phyloP scores from a whole-genome alignment of 1,139 yeast genomes.

The Blastobotrys malaysiensis region DNA sequence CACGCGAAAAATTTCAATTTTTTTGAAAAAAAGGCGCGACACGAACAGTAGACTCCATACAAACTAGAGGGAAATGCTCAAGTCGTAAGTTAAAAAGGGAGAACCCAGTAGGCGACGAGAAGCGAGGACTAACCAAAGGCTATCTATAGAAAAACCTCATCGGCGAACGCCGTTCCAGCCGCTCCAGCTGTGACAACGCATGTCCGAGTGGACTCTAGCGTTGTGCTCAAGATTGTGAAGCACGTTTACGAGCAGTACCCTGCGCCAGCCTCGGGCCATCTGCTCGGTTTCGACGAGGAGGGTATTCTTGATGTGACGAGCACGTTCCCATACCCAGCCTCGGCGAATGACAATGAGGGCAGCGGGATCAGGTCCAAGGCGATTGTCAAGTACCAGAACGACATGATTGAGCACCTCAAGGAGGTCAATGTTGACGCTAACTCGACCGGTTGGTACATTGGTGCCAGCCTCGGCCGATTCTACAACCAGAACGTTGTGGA shows the following conservation, averaged over 20 bases:
- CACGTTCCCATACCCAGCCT: constrained; percentile 56
- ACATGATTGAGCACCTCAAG: constrained; percentile 57
- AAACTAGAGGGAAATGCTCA: constrained; percentile 1
- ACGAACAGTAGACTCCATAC: neutral
- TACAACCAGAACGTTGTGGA: constrained; percentile 63
- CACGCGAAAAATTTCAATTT: constrained; percentile 1
- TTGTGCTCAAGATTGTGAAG: constrained; percentile 63
- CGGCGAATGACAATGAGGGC: constrained; percentile 37
- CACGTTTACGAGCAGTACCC: constrained; percentile 70
- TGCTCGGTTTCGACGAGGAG: constrained; percentile 63
- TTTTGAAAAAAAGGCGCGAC: neutral
- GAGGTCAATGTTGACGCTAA: constrained; percentile 65
- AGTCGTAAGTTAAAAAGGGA: neutral
- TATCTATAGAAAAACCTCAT: neutral
- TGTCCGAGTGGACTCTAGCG: constrained; percentile 38
- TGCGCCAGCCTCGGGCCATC: constrained; percentile 64
- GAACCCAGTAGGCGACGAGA: too few species aligned
- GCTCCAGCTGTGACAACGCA: constrained; percentile 22
- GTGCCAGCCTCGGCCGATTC: constrained; percentile 59
- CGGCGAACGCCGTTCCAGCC: constrained; percentile 13
- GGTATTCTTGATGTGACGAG: constrained; percentile 53
- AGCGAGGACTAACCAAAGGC: neutral
- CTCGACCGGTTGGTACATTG: constrained; percentile 79
- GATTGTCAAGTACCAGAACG: constrained; percentile 66
- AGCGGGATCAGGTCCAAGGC: constrained; percentile 43